phyloP scores from a whole-genome alignment of 1,284 basidiomycete species.

The Trichosporon asahii region DNA sequence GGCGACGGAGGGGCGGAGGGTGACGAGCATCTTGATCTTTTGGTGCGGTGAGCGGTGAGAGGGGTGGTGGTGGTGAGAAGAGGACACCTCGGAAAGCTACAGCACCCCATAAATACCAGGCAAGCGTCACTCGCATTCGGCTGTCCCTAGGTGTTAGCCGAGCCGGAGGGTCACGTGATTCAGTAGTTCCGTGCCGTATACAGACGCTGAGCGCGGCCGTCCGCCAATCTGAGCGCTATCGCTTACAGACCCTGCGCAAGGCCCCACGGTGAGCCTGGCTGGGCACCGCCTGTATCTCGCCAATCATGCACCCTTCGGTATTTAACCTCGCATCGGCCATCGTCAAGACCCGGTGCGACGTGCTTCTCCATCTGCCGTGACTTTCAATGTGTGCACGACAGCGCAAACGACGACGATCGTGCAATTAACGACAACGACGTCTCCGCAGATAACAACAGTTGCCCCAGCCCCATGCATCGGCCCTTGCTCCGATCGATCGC shows the following conservation, averaged over 20 bases:
- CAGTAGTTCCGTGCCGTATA: not conserved
- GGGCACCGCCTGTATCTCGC: not conserved
- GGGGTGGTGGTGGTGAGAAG: not conserved
- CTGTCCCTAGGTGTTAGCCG: constrained; percentile 1
- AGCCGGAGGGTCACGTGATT: not conserved
- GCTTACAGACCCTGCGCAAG: not conserved
- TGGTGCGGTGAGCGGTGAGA: not conserved
- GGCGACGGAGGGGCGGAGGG: constrained; percentile 26
- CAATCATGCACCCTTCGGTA: not conserved
- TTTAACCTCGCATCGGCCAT: not conserved
- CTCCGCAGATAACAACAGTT: not conserved
- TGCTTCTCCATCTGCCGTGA: not conserved
- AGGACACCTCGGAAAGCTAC: not conserved
- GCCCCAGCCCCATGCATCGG: not conserved
- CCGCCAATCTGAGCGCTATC: not conserved
- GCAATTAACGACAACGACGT: not conserved
- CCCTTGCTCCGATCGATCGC: not conserved
- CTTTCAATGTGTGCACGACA: not conserved
- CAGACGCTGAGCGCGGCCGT: not conserved
- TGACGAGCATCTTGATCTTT: constrained; percentile 18
- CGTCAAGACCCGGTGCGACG: not conserved
- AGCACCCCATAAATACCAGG: not conserved
- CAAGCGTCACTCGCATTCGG: not conserved
- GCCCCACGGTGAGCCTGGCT: not conserved
- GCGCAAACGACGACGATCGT: not conserved